These are phyloP conservation scores for Nyctanthes arbortristis DNA, from an alignment of 257 asterid species.

Conservation along the genomic window DNA sequence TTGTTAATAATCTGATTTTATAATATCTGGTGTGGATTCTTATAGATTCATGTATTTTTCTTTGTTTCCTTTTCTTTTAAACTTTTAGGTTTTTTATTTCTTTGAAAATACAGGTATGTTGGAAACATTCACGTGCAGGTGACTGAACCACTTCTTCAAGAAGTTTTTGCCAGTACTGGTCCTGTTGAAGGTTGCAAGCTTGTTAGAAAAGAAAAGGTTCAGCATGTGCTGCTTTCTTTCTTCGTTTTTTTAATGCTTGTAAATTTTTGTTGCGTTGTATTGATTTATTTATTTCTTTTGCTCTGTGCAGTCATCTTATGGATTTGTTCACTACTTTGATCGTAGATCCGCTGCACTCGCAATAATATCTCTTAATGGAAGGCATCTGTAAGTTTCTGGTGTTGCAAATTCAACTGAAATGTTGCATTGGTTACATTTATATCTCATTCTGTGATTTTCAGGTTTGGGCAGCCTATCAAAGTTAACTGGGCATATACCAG, in stretches of 20 bases:
- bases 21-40: conserved; percentile 26
- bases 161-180: conserved; percentile 74
- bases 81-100: conserved; percentile 21
- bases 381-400: conserved; percentile 62
- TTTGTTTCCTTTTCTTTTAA: not conserved
- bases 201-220: conserved; percentile 79
- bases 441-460: conserved; percentile 31
- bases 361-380: conserved; percentile 68
- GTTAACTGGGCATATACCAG: conserved; percentile 94
- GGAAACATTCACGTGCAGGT: conserved; percentile 87
- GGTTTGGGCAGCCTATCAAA: conserved; percentile 87
- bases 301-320: conserved; percentile 79
- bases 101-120: conserved; percentile 65
- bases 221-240: not conserved
- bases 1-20: conserved; percentile 17
- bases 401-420: not conserved
- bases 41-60: conserved; percentile 8
- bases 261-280: not conserved
- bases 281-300: not conserved
- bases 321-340: conserved; percentile 87
- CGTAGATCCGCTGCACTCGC: conserved; percentile 81
- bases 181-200: conserved; percentile 91
- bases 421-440: conserved; percentile 13
- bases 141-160: conserved; percentile 85
- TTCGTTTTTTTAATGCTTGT: not conserved